phyloP scores from a whole-genome alignment of 164 flowering plant species.

The Annona squamosa region DNA sequence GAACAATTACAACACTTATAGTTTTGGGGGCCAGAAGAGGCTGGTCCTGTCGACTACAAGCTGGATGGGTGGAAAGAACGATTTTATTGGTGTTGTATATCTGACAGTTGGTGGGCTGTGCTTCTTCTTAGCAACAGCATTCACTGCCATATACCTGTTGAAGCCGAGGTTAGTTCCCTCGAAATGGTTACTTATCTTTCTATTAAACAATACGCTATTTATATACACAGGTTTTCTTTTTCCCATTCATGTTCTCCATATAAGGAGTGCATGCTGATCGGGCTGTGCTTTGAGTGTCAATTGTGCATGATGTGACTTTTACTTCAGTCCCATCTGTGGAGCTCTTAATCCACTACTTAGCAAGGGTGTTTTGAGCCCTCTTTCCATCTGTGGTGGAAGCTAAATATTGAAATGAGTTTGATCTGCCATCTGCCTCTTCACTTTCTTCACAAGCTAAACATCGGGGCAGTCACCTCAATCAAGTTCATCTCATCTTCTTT shows the following conservation, averaged over 20 bases:
- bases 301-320: not conserved
- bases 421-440: not conserved
- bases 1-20: slow-evolving; percentile 86
- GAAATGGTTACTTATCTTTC: not conserved
- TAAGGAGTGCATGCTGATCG: not conserved
- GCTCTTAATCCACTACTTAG: not conserved
- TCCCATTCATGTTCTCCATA: not conserved
- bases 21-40: slow-evolving; percentile 85
- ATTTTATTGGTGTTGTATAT: slow-evolving; percentile 91
- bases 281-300: not conserved
- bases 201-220: not conserved
- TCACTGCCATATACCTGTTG: slow-evolving; percentile 63
- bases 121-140: slow-evolving; percentile 72
- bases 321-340: not conserved
- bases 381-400: not conserved
- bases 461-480: not conserved
- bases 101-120: slow-evolving; percentile 87
- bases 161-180: slow-evolving; percentile 69
- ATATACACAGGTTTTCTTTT: not conserved
- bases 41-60: slow-evolving; percentile 94
- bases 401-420: not conserved
- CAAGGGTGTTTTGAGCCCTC: not conserved
- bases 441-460: no score
- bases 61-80: slow-evolving; percentile 98
- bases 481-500: not conserved